phyloP scores from a whole-genome alignment of 2,329 filamentous ascomycete genomes.

The Neurospora crassa region DNA sequence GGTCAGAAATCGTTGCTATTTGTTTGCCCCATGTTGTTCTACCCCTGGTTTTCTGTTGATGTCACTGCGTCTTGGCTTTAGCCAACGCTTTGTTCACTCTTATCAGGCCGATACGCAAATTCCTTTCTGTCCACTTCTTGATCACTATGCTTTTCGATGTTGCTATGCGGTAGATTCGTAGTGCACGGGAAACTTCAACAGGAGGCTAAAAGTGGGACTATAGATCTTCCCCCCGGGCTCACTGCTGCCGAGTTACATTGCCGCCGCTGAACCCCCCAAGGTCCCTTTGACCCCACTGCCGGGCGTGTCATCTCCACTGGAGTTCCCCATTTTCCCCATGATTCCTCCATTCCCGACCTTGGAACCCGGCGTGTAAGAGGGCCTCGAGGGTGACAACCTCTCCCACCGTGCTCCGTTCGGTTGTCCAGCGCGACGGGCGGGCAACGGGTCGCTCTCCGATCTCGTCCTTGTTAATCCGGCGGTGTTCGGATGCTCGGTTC shows the following conservation, averaged over 20 bases:
- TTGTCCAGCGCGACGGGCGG: neutral
- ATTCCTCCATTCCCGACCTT: neutral
- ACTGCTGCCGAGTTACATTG: neutral
- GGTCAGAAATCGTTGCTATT: neutral
- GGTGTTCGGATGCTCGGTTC: neutral
- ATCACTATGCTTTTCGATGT: neutral
- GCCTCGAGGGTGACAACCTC: neutral
- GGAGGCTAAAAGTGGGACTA: neutral
- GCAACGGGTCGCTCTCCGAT: neutral
- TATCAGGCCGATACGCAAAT: neutral
- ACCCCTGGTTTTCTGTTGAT: neutral
- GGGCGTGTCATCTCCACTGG: neutral
- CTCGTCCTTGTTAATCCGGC: neutral
- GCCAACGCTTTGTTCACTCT: neutral
- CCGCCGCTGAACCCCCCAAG: neutral
- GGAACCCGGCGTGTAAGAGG: neutral
- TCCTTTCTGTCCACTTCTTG: neutral
- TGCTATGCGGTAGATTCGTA: neutral
- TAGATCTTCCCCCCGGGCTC: neutral
- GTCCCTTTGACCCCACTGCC: neutral
- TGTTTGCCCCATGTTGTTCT: neutral
- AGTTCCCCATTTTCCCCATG: neutral
- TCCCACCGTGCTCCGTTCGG: neutral
- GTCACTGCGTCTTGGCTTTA: neutral
- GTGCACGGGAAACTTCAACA: neutral